Conservation (phyloP, 2,329 filamentous ascomycete species). For the Epichloe scottii region DNA sequence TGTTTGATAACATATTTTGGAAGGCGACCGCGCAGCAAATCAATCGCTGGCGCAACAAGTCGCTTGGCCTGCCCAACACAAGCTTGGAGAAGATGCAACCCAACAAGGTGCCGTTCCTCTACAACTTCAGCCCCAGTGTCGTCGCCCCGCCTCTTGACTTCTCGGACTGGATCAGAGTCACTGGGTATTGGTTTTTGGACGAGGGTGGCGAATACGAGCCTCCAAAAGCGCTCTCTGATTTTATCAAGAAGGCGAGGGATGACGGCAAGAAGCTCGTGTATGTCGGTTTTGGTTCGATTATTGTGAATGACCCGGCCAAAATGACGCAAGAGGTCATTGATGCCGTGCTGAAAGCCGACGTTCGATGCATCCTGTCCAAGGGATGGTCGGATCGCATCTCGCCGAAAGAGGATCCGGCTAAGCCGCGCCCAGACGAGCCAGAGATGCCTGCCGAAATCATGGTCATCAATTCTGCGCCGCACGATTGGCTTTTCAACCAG, state of each 20-base stretch:
- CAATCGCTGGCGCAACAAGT: constrained; percentile 81
- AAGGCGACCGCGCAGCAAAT: constrained; percentile 82
- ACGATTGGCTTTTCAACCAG: constrained; percentile 92
- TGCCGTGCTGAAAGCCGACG: constrained; percentile 79
- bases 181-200: constrained; percentile 95
- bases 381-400: constrained; percentile 79
- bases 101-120: constrained; percentile 95
- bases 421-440: constrained; percentile 45
- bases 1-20: constrained; percentile 98
- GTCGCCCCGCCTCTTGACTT: constrained; percentile 93
- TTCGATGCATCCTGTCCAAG: constrained; percentile 89
- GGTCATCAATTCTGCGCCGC: constrained; percentile 80
- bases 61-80: constrained; percentile 67
- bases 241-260: constrained; percentile 68
- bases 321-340: constrained; percentile 90
- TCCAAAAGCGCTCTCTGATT: constrained; percentile 60
- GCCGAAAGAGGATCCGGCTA: constrained; percentile 31
- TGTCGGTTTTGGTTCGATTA: constrained; percentile 92
- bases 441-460: constrained; percentile 70
- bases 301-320: constrained; percentile 77
- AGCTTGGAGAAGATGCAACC: constrained; percentile 83
- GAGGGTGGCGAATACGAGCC: constrained; percentile 61
- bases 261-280: constrained; percentile 92
- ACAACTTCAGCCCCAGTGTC: constrained; percentile 91
- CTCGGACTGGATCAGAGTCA: constrained; percentile 94